phyloP scores from a whole-genome alignment of 2,329 filamentous ascomycete genomes.

The Pseudopithomyces chartarum region DNA sequence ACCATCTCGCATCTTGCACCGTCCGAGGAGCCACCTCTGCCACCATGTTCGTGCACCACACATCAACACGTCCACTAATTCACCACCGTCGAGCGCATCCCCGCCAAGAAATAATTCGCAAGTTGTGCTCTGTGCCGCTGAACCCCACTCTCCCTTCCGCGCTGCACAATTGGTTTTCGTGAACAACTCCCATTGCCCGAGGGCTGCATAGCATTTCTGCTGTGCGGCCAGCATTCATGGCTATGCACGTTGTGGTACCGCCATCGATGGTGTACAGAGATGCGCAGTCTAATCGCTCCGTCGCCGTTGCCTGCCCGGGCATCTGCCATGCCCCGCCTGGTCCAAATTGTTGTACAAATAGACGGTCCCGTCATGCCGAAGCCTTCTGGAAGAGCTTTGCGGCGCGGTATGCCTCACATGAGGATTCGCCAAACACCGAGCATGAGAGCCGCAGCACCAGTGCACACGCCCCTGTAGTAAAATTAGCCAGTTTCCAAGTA shows the following conservation, averaged over 20 bases:
- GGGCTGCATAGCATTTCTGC: slow-evolving; percentile 13
- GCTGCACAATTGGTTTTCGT: slow-evolving; percentile 19
- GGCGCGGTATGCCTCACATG: slow-evolving; percentile 54
- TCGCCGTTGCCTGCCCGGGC: slow-evolving; percentile 10
- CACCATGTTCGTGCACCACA: slow-evolving; percentile 4
- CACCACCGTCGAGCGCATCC: slow-evolving; percentile 16
- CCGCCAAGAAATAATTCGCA: slow-evolving; percentile 8
- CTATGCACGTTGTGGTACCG: slow-evolving; percentile 28
- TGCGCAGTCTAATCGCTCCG: slow-evolving; percentile 13
- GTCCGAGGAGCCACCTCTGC: slow-evolving; percentile 18
- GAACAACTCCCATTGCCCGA: slow-evolving; percentile 17
- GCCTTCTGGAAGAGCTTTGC: slow-evolving; percentile 5
- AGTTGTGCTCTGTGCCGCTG: not conserved
- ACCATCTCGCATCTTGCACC: slow-evolving; percentile 26
- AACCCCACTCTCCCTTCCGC: not conserved
- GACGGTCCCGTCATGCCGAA: not conserved
- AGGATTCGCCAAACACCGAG: slow-evolving; percentile 70
- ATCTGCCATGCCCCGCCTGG: slow-evolving; percentile 4
- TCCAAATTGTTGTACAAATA: slow-evolving; percentile 3
- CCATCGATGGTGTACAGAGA: slow-evolving; percentile 19
- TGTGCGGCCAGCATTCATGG: slow-evolving; percentile 16
- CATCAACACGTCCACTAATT: slow-evolving; percentile 25
- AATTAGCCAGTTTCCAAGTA: slow-evolving; percentile 28
- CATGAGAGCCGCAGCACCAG: slow-evolving; percentile 68
- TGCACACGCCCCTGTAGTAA: slow-evolving; percentile 63